Evolutionary conservation across 495 filamentous ascomycete genomes (phyloP).

Genomic region (Hypoxylon lienhwacheense): DNA sequence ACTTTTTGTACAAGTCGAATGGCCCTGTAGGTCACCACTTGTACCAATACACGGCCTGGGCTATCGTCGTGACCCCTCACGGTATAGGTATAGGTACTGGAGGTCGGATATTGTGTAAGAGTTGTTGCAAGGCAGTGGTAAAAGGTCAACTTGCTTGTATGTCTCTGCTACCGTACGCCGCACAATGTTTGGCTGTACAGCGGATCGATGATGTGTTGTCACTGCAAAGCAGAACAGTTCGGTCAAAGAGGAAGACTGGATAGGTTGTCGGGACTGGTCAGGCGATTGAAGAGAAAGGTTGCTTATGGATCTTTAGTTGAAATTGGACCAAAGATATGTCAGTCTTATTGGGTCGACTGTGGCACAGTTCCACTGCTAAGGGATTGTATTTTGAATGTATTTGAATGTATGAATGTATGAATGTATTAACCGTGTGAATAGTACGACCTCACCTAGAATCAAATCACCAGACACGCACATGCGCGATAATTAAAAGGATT

Average conservation of each 20-base stretch:
- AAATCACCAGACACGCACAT: conserved; percentile 14
- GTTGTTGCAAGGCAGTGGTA: neutral
- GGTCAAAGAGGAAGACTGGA: conserved; percentile 27
- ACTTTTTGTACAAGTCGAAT: conserved; percentile 21
- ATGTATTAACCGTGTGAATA: conserved; percentile 16
- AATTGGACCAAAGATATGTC: conserved; percentile 1
- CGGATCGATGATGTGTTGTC: conserved; percentile 33
- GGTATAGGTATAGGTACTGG: conserved; percentile 5
- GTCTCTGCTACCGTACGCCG: conserved; percentile 5
- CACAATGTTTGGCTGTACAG: conserved; percentile 13
- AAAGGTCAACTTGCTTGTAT: neutral
- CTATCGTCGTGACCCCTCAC: conserved; percentile 11
- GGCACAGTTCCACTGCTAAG: conserved; percentile 27
- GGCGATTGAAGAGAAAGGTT: conserved; percentile 24
- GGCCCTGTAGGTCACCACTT: conserved; percentile 3
- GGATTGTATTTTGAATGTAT: conserved; percentile 6
- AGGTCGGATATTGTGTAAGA: neutral
- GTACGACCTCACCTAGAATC: neutral
- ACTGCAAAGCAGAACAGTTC: conserved; percentile 20
- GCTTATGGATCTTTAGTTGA: conserved; percentile 24
- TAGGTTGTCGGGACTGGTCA: conserved; percentile 26
- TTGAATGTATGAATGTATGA: too few relatives aligned
- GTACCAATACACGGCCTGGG: neutral
- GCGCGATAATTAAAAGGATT: conserved; percentile 29
- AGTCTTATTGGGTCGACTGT: conserved; percentile 18